Evolutionary conservation across 1,284 basidiomycete genomes (phyloP).

Genomic region (Cryptococcus floricola): DNA sequence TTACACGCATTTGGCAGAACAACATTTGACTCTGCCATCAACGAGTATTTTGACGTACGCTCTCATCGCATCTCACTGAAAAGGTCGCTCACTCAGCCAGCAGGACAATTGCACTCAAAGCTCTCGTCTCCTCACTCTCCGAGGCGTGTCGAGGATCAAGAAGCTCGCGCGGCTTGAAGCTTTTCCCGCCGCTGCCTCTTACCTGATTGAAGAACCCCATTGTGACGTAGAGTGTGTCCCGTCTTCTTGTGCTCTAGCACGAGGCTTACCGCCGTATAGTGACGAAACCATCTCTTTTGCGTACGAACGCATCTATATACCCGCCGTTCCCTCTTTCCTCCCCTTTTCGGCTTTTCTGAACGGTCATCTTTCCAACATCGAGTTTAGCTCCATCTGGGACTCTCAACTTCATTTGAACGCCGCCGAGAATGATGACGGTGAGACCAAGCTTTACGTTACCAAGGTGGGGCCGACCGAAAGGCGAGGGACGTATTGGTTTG

Average conservation of each 20-base stretch:
- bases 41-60: constrained; percentile 35
- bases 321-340: constrained; percentile 13
- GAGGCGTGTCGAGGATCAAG: constrained; percentile 30
- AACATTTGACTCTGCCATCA: constrained; percentile 29
- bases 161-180: constrained; percentile 27
- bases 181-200: constrained; percentile 12
- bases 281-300: constrained; percentile 23
- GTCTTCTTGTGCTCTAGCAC: neutral
- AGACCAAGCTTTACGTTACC: constrained; percentile 32
- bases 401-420: constrained; percentile 23
- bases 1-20: constrained; percentile 16
- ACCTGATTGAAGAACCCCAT: constrained; percentile 23
- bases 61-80: neutral
- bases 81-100: neutral
- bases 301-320: constrained; percentile 19
- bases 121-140: constrained; percentile 14
- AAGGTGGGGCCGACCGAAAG: constrained; percentile 24
- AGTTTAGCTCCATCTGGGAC: constrained; percentile 12
- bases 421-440: constrained; percentile 19
- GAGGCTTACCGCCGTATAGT: constrained; percentile 7
- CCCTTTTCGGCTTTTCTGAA: constrained; percentile 13
- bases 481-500: constrained; percentile 12
- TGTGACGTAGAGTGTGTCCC: constrained; percentile 31
- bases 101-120: constrained; percentile 27
- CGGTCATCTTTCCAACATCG: constrained; percentile 6